A percentile compares a stretch with the other conserved stretches of the same genome.
Conservation (phyloP, 2,329 filamentous ascomycete genomes). For the Diaporthe sp. region DNA sequence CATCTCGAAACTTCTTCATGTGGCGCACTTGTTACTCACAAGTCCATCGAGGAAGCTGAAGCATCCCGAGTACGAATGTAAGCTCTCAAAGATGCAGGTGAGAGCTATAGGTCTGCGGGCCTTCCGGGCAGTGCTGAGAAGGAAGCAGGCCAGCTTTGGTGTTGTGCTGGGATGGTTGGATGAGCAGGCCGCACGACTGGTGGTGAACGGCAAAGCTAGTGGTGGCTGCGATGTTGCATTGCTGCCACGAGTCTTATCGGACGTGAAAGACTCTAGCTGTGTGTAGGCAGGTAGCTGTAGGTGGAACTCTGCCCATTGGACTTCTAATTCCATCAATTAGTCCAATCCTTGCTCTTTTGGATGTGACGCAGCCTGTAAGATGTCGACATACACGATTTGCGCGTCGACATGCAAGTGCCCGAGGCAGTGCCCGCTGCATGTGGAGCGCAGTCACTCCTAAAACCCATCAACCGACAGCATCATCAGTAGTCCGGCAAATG, state of each 20-base stretch:
- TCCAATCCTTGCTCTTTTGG: not conserved
- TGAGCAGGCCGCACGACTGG: slow-evolving; percentile 57
- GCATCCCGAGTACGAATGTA: slow-evolving; percentile 69
- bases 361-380: not conserved
- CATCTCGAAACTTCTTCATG: slow-evolving; percentile 74
- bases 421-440: not conserved
- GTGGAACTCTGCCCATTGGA: not conserved
- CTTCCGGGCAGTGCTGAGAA: slow-evolving; percentile 76
- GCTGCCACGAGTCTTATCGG: not conserved
- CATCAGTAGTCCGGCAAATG: not conserved
- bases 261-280: not conserved
- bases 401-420: not conserved
- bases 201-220: slow-evolving; percentile 36
- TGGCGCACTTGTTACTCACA: slow-evolving; percentile 75
- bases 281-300: not conserved
- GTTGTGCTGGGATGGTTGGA: slow-evolving; percentile 79
- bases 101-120: slow-evolving; percentile 77
- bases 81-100: slow-evolving; percentile 72
- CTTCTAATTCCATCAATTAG: not conserved
- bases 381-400: not conserved
- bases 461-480: not conserved
- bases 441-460: not conserved
- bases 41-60: slow-evolving; percentile 62
- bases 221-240: slow-evolving; percentile 45
- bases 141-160: slow-evolving; percentile 79